Evolutionary conservation across 352 stramenopile species (phyloP), one percentile per base, ranked within the genome.

Genomic region (Phytophthora aleatoria): DNA sequence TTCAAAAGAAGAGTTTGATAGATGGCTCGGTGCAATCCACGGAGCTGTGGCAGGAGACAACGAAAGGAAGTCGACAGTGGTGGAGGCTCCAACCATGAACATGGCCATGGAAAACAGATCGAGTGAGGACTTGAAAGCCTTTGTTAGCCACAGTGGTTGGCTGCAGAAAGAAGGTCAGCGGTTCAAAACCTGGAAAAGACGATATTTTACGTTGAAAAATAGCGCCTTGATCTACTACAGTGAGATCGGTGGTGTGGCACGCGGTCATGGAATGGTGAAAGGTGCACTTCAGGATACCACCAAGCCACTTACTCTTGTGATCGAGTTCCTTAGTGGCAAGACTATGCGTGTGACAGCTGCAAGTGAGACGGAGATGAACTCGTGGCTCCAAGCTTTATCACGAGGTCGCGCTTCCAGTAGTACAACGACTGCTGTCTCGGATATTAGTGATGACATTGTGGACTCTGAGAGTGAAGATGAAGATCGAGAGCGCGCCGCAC

Each of bases 111-210:
- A 60, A 33, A 64, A 16, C 6, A 48, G 50, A 56, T 57, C 44
- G n/a, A 65, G 42, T 52, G 45, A 57, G 7, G 65, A 81, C 16
- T 59, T 67, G 9, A 74, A 73, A 53, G 38, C 38, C 1, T 59
- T 54, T 10, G 42, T 56, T 28, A 61, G 60, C 11, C 69, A 83
- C 54, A 91, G 76, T 61, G 85, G 85, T 1, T 94, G 83, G 83
- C 70, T 94, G 16, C 76, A 90, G 61, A 92, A 91, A 52, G 85
- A 94, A 73, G 83, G 85, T 0, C 77, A 84, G 31, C 72, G 68
- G 2, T 89, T 91, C 62, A 91, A 89, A 76, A 92, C 76, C 6
- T 94, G 85, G 85, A 94, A 91, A 62, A 65, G 60, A 15, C 76
- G 83, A 3, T 94, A 85, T 55, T 94, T 94, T 39, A 89, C 81